phyloP scores from a whole-genome alignment of 164 flowering plant species.

The Nymphaea thermarum region DNA sequence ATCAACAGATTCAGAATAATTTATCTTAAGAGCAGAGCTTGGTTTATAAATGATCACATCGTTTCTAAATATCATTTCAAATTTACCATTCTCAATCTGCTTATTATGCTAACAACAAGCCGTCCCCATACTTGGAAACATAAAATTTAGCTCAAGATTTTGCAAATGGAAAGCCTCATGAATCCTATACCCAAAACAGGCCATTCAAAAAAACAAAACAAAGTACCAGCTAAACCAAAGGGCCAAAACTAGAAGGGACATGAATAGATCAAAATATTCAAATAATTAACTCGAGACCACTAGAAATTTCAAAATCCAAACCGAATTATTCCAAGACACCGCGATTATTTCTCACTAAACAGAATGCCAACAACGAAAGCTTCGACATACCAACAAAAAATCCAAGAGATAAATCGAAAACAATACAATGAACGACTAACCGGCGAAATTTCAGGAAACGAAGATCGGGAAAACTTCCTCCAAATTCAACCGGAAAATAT shows the following conservation, averaged over 20 bases:
- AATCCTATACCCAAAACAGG: too few species aligned
- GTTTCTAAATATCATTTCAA: too few species aligned
- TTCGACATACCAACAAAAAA: background rate
- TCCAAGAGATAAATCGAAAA: background rate
- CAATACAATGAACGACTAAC: background rate
- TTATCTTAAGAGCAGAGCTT: background rate
- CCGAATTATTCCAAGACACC: background rate
- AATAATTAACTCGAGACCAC: background rate
- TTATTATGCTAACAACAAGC: too few species aligned
- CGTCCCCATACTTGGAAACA: too few species aligned
- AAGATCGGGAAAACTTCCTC: background rate
- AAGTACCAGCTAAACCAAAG: too few species aligned
- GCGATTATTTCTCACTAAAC: background rate
- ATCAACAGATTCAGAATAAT: background rate
- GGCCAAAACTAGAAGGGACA: too few species aligned
- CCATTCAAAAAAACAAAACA: too few species aligned
- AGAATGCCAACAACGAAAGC: background rate
- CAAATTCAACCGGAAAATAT: background rate
- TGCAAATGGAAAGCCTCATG: too few species aligned
- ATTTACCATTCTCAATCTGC: too few species aligned
- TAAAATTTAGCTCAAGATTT: too few species aligned
- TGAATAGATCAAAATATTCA: too few species aligned
- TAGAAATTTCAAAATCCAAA: background rate
- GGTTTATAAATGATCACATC: too few species aligned
- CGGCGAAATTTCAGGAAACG: background rate